Base-by-base conservation (phyloP, 2,329 filamentous ascomycete genomes). In the Epichloe brachyelytri region DNA sequence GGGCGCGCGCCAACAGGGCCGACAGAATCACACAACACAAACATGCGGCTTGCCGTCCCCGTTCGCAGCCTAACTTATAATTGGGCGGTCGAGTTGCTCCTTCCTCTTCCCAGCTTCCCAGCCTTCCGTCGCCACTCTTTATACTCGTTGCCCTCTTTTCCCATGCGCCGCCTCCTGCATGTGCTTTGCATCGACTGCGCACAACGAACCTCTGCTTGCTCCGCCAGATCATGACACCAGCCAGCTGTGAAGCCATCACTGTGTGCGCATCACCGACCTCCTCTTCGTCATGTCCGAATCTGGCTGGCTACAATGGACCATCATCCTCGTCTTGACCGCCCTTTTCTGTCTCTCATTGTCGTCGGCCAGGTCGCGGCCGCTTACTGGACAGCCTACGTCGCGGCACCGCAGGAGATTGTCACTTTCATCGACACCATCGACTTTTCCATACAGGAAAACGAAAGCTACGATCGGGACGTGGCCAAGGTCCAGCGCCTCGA, bases 401-500 rank as follows among this genome's bases (percentile, higher is more conserved):
- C 71, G 37, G 80, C 80, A 30, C 79, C 80, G 30, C 70, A 68
- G 55, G 79, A 83, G 63, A 71, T 82, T 51, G 65, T 66, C 53
- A 72, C 72, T 52, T 79, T 83, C 58, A 64, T 82, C 59, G 79
- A 82, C 60, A 72, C 76, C 15, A 72, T 80, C 59, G 79, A 82
- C 62, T 79, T 74, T 59, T 86, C 78, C 39, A 71, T 81, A 46
- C 70, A 76, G 57, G 80, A 83, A 62, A 83, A 82, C 59, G 80
- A 83, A 64, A 77, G 72, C 59, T 82, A 82, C 61, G 77, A 82
- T 62, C 70, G 72, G 57, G 78, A 83, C 58, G 71, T 83, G 46
- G 68, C 73, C 51, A 76, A 74, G 53, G 72, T 83, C 39, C 71
- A 71, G 60, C 75, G 75, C 40, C 69, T 82, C 33, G 79, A 82